Percentiles rank a stretch among this genome's conserved stretches.
Conservation (phyloP, 2,329 filamentous ascomycete genomes). For the Ophiosphaerella narmari region DNA sequence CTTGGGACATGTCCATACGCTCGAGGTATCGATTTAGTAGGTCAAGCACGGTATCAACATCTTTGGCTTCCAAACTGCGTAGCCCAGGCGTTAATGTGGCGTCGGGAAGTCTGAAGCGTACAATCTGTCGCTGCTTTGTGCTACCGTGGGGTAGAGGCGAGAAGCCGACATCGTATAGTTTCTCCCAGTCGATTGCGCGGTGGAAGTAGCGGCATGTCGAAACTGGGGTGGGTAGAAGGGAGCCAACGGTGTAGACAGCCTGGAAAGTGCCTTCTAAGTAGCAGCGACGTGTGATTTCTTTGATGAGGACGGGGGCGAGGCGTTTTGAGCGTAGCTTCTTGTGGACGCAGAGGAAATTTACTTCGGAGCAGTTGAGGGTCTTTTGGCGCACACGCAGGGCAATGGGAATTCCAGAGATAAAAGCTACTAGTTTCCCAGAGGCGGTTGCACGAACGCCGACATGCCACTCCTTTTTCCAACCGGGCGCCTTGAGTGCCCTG, state of each 20-base stretch:
- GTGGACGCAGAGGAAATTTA: constrained; percentile 98
- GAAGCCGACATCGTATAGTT: constrained; percentile 93
- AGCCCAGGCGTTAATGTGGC: constrained; percentile 74
- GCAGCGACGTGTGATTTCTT: constrained; percentile 92
- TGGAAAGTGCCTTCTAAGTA: constrained; percentile 88
- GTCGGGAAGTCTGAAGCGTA: constrained; percentile 82
- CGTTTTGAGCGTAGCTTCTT: constrained; percentile 96
- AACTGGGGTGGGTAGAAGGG: constrained; percentile 87
- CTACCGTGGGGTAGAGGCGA: constrained; percentile 82
- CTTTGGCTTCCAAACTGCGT: constrained; percentile 77
- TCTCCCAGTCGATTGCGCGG: constrained; percentile 91
- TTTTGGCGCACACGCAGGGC: constrained; percentile 79
- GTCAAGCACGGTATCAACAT: constrained; percentile 74
- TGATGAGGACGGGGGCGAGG: constrained; percentile 91
- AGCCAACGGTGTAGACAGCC: constrained; percentile 92
- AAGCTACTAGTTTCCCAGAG: constrained; percentile 87
- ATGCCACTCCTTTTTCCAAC: constrained; percentile 94
- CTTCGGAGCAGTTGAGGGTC: constrained; percentile 78
- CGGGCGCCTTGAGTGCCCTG: constrained; percentile 91
- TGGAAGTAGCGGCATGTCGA: constrained; percentile 96
- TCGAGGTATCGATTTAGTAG: constrained; percentile 77
- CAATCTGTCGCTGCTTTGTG: constrained; percentile 82
- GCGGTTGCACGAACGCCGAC: constrained; percentile 85
- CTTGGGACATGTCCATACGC: constrained; percentile 82
- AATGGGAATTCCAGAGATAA: constrained; percentile 92